phyloP scores from a whole-genome alignment of 2,329 filamentous ascomycete genomes.

The Geosmithia putterillii region DNA sequence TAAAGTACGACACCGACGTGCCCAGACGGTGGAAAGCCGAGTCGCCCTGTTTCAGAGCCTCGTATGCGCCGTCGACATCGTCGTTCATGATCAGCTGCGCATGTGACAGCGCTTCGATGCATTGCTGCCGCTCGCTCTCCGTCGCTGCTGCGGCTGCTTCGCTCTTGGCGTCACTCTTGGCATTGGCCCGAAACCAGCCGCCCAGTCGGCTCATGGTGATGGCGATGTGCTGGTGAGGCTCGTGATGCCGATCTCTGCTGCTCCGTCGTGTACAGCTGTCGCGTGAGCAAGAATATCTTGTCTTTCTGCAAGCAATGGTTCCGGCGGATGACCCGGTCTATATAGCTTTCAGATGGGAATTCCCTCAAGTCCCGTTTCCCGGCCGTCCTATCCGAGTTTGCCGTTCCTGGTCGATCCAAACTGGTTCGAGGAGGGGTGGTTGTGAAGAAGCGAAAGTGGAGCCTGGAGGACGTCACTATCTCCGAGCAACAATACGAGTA shows the following conservation, averaged over 20 bases:
- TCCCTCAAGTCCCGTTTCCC: background rate
- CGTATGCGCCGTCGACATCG: conserved; percentile 76
- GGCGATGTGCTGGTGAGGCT: background rate
- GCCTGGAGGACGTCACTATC: background rate
- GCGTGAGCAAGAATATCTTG: too few relatives aligned
- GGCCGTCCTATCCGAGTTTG: background rate
- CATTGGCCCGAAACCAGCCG: conserved; percentile 36
- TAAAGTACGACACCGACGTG: conserved; percentile 68
- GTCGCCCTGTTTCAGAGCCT: conserved; percentile 54
- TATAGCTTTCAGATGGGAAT: background rate
- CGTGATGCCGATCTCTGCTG: background rate
- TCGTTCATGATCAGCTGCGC: conserved; percentile 73
- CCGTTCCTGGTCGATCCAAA: background rate
- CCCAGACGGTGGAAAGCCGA: conserved; percentile 88
- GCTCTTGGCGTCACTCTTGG: conserved; percentile 16
- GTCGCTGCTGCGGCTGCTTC: conserved; percentile 12
- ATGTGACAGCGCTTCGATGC: conserved; percentile 50
- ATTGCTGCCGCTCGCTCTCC: conserved; percentile 36
- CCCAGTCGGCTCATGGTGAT: conserved; percentile 32
- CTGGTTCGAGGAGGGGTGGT: background rate
- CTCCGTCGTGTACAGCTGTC: too few relatives aligned
- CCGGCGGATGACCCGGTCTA: background rate
- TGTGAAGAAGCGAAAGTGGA: background rate
- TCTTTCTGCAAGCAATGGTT: background rate
- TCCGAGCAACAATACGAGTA: too few relatives aligned